These are phyloP conservation scores for Pichia rugopelliculosa DNA, from an alignment of 805 yeast species.

Conservation along the genomic window DNA sequence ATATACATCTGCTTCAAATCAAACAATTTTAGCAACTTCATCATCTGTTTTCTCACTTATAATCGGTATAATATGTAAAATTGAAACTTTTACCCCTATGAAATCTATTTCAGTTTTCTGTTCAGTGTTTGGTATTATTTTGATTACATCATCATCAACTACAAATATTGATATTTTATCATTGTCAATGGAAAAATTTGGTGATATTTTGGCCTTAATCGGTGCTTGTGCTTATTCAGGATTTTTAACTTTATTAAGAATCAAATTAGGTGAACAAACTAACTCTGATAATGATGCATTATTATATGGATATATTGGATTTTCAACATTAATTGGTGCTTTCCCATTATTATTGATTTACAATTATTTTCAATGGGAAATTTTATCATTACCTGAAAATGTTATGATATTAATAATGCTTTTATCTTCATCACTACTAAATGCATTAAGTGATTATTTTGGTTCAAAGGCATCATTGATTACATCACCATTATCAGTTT, in stretches of 20 bases:
- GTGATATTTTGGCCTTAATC: slow-evolving; percentile 37
- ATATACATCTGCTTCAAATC: slow-evolving; percentile 48
- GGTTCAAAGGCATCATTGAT: slow-evolving; percentile 44
- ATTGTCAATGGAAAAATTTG: slow-evolving; percentile 28
- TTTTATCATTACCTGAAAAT: slow-evolving; percentile 36
- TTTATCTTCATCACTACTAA: slow-evolving; percentile 35
- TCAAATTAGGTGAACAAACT: slow-evolving; percentile 38
- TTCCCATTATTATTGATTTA: slow-evolving; percentile 33
- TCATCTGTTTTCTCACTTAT: slow-evolving; percentile 44
- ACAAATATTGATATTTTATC: neutral
- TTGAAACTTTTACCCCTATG: slow-evolving; percentile 35
- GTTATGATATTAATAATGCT: slow-evolving; percentile 28
- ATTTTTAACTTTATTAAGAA: slow-evolving; percentile 37
- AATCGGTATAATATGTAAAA: slow-evolving; percentile 33
- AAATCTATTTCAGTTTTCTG: slow-evolving; percentile 37
- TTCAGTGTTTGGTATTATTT: slow-evolving; percentile 40
- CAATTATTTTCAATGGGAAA: slow-evolving; percentile 33
- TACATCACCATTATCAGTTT: slow-evolving; percentile 47
- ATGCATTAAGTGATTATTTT: slow-evolving; percentile 42
- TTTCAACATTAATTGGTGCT: slow-evolving; percentile 33
- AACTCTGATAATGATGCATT: slow-evolving; percentile 38
- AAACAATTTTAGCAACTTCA: slow-evolving; percentile 43
- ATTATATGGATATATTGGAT: slow-evolving; percentile 41
- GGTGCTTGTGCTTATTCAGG: slow-evolving; percentile 43
- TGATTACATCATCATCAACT: slow-evolving; percentile 30